Conservation (phyloP, 345 rosid genomes). For the Xanthoceras sorbifolium region DNA sequence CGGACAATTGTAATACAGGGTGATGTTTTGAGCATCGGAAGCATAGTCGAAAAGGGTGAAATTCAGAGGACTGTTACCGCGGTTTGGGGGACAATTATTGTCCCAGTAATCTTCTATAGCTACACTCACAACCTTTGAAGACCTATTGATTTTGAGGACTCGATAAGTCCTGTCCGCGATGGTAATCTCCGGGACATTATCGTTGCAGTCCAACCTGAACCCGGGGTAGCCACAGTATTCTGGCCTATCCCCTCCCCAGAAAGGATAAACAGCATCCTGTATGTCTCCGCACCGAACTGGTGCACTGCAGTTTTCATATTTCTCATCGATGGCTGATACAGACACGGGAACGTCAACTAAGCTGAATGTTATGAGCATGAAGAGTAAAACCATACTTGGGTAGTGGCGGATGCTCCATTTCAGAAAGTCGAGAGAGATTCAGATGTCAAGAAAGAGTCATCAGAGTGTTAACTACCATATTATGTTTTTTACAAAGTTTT, state of each 20-base stretch:
- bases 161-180: slow-evolving; percentile 24
- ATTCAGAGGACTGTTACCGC: not conserved
- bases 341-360: not conserved
- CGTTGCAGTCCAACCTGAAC: slow-evolving; percentile 23
- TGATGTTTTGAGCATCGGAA: not conserved
- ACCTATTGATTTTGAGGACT: slow-evolving; percentile 15
- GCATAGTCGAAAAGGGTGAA: not conserved
- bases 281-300: slow-evolving; percentile 25
- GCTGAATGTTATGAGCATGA: not conserved
- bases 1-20: slow-evolving; percentile 31
- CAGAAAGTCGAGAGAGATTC: not conserved
- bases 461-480: no score
- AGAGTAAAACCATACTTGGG: not conserved
- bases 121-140: not conserved
- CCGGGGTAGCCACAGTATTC: slow-evolving; percentile 37
- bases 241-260: slow-evolving; percentile 30
- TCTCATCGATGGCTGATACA: not conserved
- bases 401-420: slow-evolving; percentile 7
- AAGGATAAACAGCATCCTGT: slow-evolving; percentile 35
- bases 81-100: slow-evolving; percentile 21
- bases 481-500: no score
- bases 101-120: slow-evolving; percentile 32
- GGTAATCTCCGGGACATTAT: slow-evolving; percentile 4
- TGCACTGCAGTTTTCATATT: slow-evolving; percentile 21
- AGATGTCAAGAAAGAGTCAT: not conserved